These are phyloP conservation scores for Phytophthora tubulina DNA, from an alignment of 352 stramenopile species.

Conservation along the genomic window DNA sequence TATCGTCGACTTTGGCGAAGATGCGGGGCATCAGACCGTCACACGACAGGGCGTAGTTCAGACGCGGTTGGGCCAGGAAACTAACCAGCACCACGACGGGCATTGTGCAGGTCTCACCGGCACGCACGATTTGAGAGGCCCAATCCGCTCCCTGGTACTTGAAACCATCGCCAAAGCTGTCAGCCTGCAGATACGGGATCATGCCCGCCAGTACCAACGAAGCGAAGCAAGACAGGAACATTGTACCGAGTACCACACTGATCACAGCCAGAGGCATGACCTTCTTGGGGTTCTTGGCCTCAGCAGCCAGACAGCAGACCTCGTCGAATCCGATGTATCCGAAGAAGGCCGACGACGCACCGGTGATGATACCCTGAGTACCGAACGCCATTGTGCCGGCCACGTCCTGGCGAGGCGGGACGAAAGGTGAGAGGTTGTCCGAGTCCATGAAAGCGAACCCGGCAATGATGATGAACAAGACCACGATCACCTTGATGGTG, in stretches of 20 bases:
- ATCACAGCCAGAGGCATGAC: slow-evolving; percentile 89
- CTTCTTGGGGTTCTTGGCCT: slow-evolving; percentile 78
- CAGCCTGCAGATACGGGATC: slow-evolving; percentile 46
- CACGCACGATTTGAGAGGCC: slow-evolving; percentile 55
- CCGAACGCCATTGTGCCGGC: slow-evolving; percentile 51
- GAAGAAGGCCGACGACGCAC: slow-evolving; percentile 92
- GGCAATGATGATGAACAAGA: slow-evolving; percentile 93
- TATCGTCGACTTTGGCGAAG: slow-evolving; percentile 88
- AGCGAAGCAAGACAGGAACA: slow-evolving; percentile 77
- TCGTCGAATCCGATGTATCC: slow-evolving; percentile 97
- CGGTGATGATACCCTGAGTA: slow-evolving; percentile 73
- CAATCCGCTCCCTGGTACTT: slow-evolving; percentile 51
- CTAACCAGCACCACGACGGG: slow-evolving; percentile 95
- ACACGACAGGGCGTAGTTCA: slow-evolving; percentile 94
- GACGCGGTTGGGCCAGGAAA: slow-evolving; percentile 93
- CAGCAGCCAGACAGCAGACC: slow-evolving; percentile 91
- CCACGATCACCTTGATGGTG: slow-evolving; percentile 81
- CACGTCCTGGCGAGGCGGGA: slow-evolving; percentile 52
- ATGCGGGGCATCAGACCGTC: slow-evolving; percentile 94
- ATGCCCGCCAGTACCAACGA: slow-evolving; percentile 91
- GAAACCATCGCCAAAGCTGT: slow-evolving; percentile 59
- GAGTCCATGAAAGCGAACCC: slow-evolving; percentile 87
- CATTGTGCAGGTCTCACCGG: slow-evolving; percentile 43
- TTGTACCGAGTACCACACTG: slow-evolving; percentile 78
- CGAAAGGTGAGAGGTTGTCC: slow-evolving; percentile 87